These are phyloP conservation scores for Candida wancherniae DNA, from an alignment of 805 yeast species.

Conservation along the genomic window DNA sequence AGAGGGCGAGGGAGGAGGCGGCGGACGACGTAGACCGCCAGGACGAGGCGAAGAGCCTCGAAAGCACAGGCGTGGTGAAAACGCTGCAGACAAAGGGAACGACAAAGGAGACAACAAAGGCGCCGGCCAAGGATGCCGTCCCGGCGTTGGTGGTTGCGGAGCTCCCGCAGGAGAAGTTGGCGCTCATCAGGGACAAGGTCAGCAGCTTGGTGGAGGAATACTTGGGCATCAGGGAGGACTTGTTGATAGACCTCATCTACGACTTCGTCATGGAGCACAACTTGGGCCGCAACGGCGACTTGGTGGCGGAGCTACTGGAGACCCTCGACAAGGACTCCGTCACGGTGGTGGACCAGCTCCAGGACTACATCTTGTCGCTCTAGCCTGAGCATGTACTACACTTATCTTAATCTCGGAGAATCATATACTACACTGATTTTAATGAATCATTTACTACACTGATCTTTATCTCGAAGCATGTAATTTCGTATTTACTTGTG, in stretches of 20 bases:
- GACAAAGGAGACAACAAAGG: not conserved
- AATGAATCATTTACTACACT: no score
- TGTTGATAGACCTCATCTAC: constrained; percentile 41
- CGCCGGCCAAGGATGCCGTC: not conserved
- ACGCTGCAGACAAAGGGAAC: no score
- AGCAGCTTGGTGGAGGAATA: constrained; percentile 45
- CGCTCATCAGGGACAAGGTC: constrained; percentile 30
- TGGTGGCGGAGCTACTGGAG: constrained; percentile 45
- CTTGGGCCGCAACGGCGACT: constrained; percentile 27
- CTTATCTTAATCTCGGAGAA: no score
- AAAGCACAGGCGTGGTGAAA: no score
- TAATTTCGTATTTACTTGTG: not conserved
- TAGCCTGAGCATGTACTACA: no score
- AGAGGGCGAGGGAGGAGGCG: constrained; percentile 38
- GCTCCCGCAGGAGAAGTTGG: constrained; percentile 7
- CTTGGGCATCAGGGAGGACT: constrained; percentile 51
- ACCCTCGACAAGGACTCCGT: constrained; percentile 47
- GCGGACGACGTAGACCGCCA: constrained; percentile 37
- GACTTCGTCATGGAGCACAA: constrained; percentile 30
- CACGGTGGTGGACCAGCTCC: constrained; percentile 36
- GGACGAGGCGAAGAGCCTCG: constrained; percentile 21
- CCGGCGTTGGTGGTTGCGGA: not conserved
- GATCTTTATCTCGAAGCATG: no score
- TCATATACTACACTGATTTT: no score
- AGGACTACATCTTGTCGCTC: constrained; percentile 5